Percentiles rank a stretch among this genome's conserved stretches.
Evolutionary conservation across 148 eudicot genomes (phyloP).

Genomic region (Rhododendron henanense): DNA sequence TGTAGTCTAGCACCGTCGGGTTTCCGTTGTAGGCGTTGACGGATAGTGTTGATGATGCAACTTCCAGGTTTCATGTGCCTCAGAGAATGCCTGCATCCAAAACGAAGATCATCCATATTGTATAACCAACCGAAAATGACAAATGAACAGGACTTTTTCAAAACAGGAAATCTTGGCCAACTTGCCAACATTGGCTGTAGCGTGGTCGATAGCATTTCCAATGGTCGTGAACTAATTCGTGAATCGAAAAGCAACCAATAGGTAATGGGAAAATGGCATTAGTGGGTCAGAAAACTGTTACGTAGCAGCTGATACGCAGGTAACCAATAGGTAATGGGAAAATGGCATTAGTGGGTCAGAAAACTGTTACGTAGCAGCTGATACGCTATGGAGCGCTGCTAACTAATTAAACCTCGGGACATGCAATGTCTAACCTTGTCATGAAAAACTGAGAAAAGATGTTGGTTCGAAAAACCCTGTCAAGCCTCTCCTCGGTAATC

Average conservation of each 20-base stretch:
- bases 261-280: neutral
- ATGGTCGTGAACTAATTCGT: neutral
- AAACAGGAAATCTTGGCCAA: too few species aligned
- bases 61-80: slow-evolving; percentile 36
- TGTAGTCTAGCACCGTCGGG: neutral
- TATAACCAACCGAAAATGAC: neutral
- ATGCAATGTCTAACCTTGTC: neutral
- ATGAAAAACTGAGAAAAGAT: neutral
- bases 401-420: too few species aligned
- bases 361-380: neutral
- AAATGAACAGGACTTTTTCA: too few species aligned
- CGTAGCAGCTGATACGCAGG: too few species aligned
- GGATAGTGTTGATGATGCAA: neutral
- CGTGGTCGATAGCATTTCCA: neutral
- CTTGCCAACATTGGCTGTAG: too few species aligned
- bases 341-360: too few species aligned
- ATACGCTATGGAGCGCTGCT: too few species aligned
- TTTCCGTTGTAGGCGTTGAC: slow-evolving; percentile 23
- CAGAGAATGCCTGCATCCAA: slow-evolving; percentile 24
- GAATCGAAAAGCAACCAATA: neutral
- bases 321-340: neutral
- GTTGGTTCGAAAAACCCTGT: neutral
- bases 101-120: neutral
- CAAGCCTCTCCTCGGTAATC: neutral
- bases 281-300: neutral